These are phyloP conservation scores for Lachnellula occidentalis DNA, from an alignment of 2,329 filamentous ascomycete species.

Conservation along the genomic window DNA sequence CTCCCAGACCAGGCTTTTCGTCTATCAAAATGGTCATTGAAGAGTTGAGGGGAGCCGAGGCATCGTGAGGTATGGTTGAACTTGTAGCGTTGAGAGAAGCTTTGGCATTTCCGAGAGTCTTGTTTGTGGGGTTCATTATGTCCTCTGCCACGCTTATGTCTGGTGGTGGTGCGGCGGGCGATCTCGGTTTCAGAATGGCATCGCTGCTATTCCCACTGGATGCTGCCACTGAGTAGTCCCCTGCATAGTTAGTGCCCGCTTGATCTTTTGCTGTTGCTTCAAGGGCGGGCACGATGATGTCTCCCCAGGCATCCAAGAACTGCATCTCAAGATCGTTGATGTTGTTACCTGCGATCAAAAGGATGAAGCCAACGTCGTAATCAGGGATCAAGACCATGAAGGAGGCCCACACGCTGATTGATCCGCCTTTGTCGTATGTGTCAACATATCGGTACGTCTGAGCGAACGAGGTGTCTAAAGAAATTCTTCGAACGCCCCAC, in stretches of 20 bases:
- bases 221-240: background rate
- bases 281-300: background rate
- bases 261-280: background rate
- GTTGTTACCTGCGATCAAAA: background rate
- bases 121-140: background rate
- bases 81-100: background rate
- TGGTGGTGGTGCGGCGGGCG: too few relatives aligned
- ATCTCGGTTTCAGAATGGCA: too few relatives aligned
- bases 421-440: background rate
- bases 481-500: background rate
- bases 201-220: background rate
- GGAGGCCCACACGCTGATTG: background rate
- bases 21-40: background rate
- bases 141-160: too few relatives aligned
- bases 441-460: background rate
- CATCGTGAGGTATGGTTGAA: background rate
- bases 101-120: background rate
- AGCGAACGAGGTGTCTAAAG: background rate
- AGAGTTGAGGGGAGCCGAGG: background rate
- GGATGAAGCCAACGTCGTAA: background rate
- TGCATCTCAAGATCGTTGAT: background rate
- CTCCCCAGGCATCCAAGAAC: background rate
- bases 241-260: background rate
- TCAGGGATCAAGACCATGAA: background rate
- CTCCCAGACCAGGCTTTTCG: constrained; percentile 1